Conservation (phyloP, 495 filamentous ascomycete species). For the Neurospora sp. region DNA sequence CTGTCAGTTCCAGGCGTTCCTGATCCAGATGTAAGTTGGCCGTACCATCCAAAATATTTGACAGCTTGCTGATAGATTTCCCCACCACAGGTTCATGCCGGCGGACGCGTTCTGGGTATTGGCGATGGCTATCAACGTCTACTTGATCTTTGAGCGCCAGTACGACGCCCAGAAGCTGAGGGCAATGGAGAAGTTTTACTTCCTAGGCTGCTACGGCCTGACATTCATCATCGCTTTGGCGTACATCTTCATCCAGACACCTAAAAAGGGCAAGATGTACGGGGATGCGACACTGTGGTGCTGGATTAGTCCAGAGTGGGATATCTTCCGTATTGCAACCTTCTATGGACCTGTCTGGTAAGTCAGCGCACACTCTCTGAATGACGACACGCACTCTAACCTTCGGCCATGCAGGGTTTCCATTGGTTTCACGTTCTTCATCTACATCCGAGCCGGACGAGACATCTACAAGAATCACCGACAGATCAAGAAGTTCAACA, state of each 20-base stretch:
- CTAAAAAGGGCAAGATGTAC: slow-evolving; percentile 48
- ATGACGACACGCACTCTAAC: background rate
- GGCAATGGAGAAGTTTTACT: slow-evolving; percentile 61
- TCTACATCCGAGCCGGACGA: slow-evolving; percentile 63
- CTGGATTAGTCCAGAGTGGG: slow-evolving; percentile 60
- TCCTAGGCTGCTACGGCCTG: slow-evolving; percentile 63
- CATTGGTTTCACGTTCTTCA: slow-evolving; percentile 57
- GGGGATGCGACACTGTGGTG: slow-evolving; percentile 80
- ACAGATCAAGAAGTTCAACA: slow-evolving; percentile 36
- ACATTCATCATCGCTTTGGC: slow-evolving; percentile 61
- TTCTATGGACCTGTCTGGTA: slow-evolving; percentile 85
- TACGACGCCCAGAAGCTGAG: slow-evolving; percentile 60
- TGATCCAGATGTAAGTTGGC: slow-evolving; percentile 56
- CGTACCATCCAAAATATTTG: background rate
- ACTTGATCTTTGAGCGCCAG: slow-evolving; percentile 72
- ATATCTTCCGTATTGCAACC: slow-evolving; percentile 60
- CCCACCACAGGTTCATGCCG: slow-evolving; percentile 53
- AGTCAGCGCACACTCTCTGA: slow-evolving; percentile 2
- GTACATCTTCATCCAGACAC: slow-evolving; percentile 53
- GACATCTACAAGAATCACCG: slow-evolving; percentile 54
- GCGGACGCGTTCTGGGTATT: slow-evolving; percentile 75
- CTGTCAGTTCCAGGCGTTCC: slow-evolving; percentile 69
- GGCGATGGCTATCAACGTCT: slow-evolving; percentile 84
- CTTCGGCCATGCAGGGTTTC: slow-evolving; percentile 36
- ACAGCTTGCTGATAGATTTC: background rate